Evolutionary conservation across 73 alveolate species (phyloP).

Genomic region (Breviolum minutum): DNA sequence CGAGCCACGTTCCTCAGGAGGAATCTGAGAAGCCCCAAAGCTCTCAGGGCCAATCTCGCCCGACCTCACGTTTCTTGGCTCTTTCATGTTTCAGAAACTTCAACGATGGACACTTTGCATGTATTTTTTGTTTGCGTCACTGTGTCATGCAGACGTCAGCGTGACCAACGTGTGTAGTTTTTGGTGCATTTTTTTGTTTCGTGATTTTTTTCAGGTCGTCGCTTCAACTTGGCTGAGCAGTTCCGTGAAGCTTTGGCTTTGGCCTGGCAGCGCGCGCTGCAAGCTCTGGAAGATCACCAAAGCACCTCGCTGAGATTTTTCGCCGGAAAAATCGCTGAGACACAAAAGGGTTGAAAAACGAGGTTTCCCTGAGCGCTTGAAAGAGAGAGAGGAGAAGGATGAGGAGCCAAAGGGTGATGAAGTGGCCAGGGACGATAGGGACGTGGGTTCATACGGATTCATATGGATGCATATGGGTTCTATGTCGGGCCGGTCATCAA

Average conservation of each 20-base stretch:
- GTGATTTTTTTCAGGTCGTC: not conserved
- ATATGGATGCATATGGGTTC: not conserved
- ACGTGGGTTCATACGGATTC: not conserved
- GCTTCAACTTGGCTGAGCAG: constrained; percentile 53
- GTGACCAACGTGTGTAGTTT: not conserved
- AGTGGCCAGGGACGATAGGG: not conserved
- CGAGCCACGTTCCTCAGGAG: not conserved
- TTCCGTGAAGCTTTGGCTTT: constrained; percentile 38
- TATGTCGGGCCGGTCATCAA: not conserved
- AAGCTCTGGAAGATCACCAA: not conserved
- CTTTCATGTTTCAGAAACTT: not conserved
- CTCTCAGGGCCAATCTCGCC: constrained; percentile 38
- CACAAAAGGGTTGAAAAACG: not conserved
- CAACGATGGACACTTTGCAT: too few species aligned
- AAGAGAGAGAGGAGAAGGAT: constrained; percentile 9
- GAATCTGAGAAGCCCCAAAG: constrained; percentile 64
- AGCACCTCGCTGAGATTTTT: not conserved
- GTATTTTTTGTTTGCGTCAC: not conserved
- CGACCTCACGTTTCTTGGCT: constrained; percentile 35
- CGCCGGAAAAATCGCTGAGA: not conserved
- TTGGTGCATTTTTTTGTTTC: not conserved
- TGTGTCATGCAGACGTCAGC: not conserved
- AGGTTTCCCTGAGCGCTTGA: constrained; percentile 21
- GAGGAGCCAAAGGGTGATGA: not conserved
- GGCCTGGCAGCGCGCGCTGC: constrained; percentile 59